A percentile compares a stretch with the other conserved stretches of the same genome.
phyloP scores from a whole-genome alignment of 2,329 filamentous ascomycete species.

The Ampelomyces quisqualis region DNA sequence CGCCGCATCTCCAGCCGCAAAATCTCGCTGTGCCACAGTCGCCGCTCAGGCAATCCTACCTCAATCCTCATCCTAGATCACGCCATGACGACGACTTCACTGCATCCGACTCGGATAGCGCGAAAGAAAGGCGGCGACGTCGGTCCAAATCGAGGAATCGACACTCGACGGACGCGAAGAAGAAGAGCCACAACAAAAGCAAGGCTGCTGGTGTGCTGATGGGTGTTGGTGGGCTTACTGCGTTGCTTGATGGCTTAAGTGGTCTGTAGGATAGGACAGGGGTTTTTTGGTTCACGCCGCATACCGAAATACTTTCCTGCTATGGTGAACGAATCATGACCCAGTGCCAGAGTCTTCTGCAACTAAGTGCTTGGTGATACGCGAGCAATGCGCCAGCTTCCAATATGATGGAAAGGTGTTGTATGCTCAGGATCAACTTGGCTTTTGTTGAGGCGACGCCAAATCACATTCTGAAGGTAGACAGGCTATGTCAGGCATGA shows the following conservation, averaged over 20 bases:
- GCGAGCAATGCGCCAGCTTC: no score
- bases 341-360: no score
- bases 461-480: no score
- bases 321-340: no score
- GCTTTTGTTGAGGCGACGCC: no score
- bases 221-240: slow-evolving; percentile 42
- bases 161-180: slow-evolving; percentile 12
- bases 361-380: no score
- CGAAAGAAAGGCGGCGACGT: slow-evolving; percentile 13
- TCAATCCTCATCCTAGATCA: slow-evolving; percentile 5
- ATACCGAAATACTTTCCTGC: no score
- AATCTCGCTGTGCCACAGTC: slow-evolving; percentile 14
- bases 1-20: slow-evolving; percentile 6
- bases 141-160: slow-evolving; percentile 17
- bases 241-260: slow-evolving; percentile 40
- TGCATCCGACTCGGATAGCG: slow-evolving; percentile 28
- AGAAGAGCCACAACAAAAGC: slow-evolving; percentile 26
- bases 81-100: slow-evolving; percentile 20
- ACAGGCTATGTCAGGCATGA: no score
- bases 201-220: slow-evolving; percentile 38
- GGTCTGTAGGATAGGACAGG: slow-evolving; percentile 13
- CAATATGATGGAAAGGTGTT: no score
- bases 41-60: slow-evolving; percentile 18
- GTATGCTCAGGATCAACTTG: no score
- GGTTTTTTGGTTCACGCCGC: background rate